These are phyloP conservation scores for Gossypium mustelinum DNA, from an alignment of 345 rosid genomes.

Conservation along the genomic window DNA sequence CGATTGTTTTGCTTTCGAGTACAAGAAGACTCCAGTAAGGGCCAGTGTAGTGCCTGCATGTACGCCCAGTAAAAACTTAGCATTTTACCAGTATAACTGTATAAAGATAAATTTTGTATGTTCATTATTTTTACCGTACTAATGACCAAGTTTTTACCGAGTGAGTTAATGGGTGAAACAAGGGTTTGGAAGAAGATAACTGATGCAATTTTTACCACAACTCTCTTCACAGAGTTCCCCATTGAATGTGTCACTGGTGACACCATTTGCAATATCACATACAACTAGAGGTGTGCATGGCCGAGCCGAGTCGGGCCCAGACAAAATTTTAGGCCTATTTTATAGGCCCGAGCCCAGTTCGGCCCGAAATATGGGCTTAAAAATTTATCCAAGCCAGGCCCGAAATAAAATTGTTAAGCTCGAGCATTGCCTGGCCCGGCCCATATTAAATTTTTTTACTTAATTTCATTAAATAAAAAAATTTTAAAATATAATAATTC, in stretches of 20 bases:
- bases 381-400: no score
- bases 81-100: not conserved
- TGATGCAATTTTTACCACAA: conserved; percentile 67
- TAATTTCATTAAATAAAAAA: no score
- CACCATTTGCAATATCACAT: conserved; percentile 66
- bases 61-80: not conserved
- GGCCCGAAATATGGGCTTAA: no score
- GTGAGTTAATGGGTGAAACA: conserved; percentile 50
- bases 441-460: no score
- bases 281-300: conserved; percentile 25
- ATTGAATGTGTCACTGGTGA: conserved; percentile 83
- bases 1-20: conserved; percentile 47
- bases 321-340: no score
- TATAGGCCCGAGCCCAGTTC: no score
- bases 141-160: conserved; percentile 36
- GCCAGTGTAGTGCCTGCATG: conserved; percentile 68
- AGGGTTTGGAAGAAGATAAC: conserved; percentile 65
- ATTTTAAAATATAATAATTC: no score
- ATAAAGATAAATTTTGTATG: no score
- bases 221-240: conserved; percentile 79
- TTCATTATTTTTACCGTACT: not conserved
- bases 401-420: no score
- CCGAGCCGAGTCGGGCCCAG: no score
- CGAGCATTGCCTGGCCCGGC: no score
- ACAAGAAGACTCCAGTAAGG: conserved; percentile 69